Conservation (phyloP, 306 rosid genomes). For the Prunus dulcis region DNA sequence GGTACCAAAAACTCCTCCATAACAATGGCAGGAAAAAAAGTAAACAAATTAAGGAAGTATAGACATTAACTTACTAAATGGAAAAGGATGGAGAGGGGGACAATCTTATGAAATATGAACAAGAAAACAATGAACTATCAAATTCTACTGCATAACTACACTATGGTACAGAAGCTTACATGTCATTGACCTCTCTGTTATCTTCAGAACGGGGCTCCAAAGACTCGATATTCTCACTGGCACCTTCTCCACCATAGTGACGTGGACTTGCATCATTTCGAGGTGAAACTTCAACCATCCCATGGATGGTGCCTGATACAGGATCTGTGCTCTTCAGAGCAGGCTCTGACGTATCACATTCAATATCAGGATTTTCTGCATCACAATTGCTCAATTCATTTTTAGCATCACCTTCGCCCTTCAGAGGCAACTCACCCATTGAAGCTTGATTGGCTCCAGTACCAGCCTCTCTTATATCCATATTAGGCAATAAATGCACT, state of each 20-base stretch:
- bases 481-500: slow-evolving; percentile 30
- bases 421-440: slow-evolving; percentile 29
- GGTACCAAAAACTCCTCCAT: not conserved
- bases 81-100: not conserved
- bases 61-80: not conserved
- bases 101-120: not conserved
- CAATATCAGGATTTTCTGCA: slow-evolving; percentile 32
- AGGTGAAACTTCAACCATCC: slow-evolving; percentile 29
- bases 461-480: slow-evolving; percentile 32
- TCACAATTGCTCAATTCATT: slow-evolving; percentile 14
- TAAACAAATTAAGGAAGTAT: not conserved
- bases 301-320: slow-evolving; percentile 16
- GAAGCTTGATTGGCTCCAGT: slow-evolving; percentile 35
- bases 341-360: slow-evolving; percentile 33
- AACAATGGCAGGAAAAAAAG: not conserved
- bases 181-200: slow-evolving; percentile 34
- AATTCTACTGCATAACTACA: not conserved
- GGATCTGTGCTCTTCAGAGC: slow-evolving; percentile 27
- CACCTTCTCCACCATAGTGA: slow-evolving; percentile 25
- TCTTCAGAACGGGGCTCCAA: slow-evolving; percentile 38
- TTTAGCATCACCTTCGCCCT: slow-evolving; percentile 28
- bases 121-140: not conserved
- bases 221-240: slow-evolving; percentile 34
- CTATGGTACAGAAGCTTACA: slow-evolving; percentile 45
- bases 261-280: slow-evolving; percentile 26